Evolutionary conservation across 148 eudicot species (phyloP).

Genomic region (Diospyros kaki): DNA sequence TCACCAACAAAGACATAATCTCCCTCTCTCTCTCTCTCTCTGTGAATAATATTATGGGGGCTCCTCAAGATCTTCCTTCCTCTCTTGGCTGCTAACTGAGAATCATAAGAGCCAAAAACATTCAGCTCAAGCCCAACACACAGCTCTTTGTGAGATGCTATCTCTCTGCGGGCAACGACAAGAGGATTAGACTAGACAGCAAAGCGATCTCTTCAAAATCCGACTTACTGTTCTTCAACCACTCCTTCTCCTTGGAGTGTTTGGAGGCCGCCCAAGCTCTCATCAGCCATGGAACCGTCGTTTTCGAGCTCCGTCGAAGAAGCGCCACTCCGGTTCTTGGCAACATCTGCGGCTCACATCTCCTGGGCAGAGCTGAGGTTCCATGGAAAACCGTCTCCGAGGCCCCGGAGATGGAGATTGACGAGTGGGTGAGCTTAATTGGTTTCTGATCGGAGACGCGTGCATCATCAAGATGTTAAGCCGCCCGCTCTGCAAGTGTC

Average conservation of each 20-base stretch:
- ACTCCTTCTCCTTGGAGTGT: constrained; percentile 48
- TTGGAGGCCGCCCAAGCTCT: constrained; percentile 27
- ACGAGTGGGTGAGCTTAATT: constrained; percentile 47
- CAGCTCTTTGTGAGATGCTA: constrained; percentile 49
- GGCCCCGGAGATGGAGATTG: constrained; percentile 34
- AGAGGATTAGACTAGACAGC: constrained; percentile 42
- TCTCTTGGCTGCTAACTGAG: constrained; percentile 36
- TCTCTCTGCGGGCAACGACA: constrained; percentile 38
- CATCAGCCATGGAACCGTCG: constrained; percentile 15
- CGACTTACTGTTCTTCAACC: constrained; percentile 30
- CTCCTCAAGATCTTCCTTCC: constrained; percentile 14
- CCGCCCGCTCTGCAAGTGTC: constrained; percentile 42
- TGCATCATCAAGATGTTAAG: constrained; percentile 20
- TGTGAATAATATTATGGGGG: constrained; percentile 9
- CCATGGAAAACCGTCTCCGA: constrained; percentile 44
- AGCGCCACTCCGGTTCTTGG: constrained; percentile 25
- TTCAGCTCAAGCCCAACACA: constrained; percentile 17
- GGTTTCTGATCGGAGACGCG: constrained; percentile 3
- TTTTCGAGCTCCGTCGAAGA: constrained; percentile 44
- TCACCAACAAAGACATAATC: too few relatives aligned
- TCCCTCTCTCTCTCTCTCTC: background rate
- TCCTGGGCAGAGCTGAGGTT: constrained; percentile 46
- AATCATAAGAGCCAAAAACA: constrained; percentile 48
- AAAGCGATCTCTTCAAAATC: constrained; percentile 34
- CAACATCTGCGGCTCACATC: constrained; percentile 19